phyloP scores from a whole-genome alignment of 2,329 filamentous ascomycete species.

The Torrubiella hemipterigena region DNA sequence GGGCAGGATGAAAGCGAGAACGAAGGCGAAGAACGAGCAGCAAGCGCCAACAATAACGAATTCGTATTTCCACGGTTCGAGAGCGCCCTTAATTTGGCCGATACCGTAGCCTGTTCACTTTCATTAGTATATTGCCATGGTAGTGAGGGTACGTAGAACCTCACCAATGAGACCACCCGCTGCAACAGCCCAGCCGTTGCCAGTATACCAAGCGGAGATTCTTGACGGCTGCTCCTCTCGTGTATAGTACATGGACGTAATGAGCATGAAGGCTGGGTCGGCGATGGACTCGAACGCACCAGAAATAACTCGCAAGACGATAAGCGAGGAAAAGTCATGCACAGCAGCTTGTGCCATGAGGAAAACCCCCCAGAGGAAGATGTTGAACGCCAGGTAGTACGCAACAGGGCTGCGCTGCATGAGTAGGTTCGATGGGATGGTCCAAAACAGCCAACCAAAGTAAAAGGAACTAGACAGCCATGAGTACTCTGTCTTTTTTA shows the following conservation, averaged over 20 bases:
- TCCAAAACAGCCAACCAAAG: conserved; percentile 25
- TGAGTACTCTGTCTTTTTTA: conserved; percentile 46
- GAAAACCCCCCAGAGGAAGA: conserved; percentile 42
- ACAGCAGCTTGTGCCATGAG: conserved; percentile 39
- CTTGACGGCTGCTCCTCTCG: conserved; percentile 48
- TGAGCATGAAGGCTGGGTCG: conserved; percentile 43
- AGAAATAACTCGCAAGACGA: conserved; percentile 44
- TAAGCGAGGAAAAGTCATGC: conserved; percentile 41
- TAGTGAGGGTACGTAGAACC: too few relatives aligned
- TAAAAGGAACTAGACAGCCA: conserved; percentile 24
- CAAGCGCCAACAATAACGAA: conserved; percentile 52
- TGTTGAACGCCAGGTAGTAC: conserved; percentile 28
- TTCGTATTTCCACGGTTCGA: conserved; percentile 54
- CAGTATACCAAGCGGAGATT: conserved; percentile 47
- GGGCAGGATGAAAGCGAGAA: conserved; percentile 44
- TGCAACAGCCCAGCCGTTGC: conserved; percentile 47
- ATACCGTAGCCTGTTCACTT: conserved; percentile 36
- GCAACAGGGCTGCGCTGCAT: conserved; percentile 21
- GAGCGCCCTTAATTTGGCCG: conserved; percentile 42
- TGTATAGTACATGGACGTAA: conserved; percentile 55
- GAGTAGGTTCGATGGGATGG: conserved; percentile 17
- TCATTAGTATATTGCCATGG: neutral
- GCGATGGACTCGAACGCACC: conserved; percentile 50
- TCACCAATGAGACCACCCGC: conserved; percentile 35
- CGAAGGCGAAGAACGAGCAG: conserved; percentile 46